Base-by-base conservation (phyloP, 1,139 yeast species). In the Candida sanyaensis region DNA sequence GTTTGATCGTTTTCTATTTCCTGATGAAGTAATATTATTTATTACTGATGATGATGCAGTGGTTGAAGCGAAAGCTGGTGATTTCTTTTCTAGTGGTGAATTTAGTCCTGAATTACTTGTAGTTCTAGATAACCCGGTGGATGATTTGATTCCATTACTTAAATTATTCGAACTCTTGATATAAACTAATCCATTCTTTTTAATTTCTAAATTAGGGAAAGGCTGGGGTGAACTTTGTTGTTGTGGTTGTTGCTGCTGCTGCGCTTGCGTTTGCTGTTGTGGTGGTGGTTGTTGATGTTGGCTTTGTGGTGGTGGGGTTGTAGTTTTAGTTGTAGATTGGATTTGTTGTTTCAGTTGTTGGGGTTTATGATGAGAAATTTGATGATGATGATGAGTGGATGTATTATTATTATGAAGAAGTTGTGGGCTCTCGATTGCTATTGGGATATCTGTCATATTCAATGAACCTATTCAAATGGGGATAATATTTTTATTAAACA, bases 1-100 rank as follows among this genome's bases (percentile, higher is more conserved):
- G 54, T 74, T 73, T 37, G 77, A 71, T 48, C 79, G 56, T 52
- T 66, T 64, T 42, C 73, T 52, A 21, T 62, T 62, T 4, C 33
- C 42, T 44, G 24, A 41, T 29, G 40, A 26, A 2, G 41, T 36
- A 31, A 28, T 21, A 10, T 13, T 29, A 11, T 13, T 33, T 12
- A 29, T 42, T 46, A 26, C 39, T 6, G 41, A 26, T 32, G 39
- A 39, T 40, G 44, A 40, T 30, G 7, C 26, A 17, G 21, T 21
- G 24, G 45, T 28, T 10, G 31, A 12, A 8, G 32, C 7, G 3
- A 32, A 27, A 5, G 32, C 11, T 6, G 31, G 13, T 12, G 41
- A 28, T 27, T 37, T 37, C 12, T 21, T 24, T 27, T 37, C 41
- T 37, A 37, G 41, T 12, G 30, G 26, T 21, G 46, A 37, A 4